phyloP scores from a whole-genome alignment of 495 filamentous ascomycete species.

The Lindgomyces ingoldianus region DNA sequence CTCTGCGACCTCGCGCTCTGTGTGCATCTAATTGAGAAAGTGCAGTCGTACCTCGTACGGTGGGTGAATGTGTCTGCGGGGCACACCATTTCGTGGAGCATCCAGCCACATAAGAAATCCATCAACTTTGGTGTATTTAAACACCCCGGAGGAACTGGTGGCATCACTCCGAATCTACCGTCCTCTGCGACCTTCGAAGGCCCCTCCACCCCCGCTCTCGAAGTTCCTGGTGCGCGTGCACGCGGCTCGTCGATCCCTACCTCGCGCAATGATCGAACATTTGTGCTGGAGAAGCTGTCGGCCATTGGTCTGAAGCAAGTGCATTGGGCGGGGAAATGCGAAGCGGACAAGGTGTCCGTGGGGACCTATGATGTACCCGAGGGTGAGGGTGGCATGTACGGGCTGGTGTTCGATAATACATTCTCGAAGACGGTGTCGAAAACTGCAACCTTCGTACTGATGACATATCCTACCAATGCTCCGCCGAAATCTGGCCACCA shows the following conservation, averaged over 20 bases:
- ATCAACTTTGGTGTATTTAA: slow-evolving; percentile 98
- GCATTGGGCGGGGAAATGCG: slow-evolving; percentile 90
- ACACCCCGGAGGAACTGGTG: slow-evolving; percentile 73
- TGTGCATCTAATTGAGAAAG: slow-evolving; percentile 8
- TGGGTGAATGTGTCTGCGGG: slow-evolving; percentile 89
- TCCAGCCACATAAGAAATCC: slow-evolving; percentile 96
- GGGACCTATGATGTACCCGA: slow-evolving; percentile 78
- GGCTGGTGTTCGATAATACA: slow-evolving; percentile 96
- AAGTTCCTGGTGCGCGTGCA: slow-evolving; percentile 41
- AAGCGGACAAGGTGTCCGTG: slow-evolving; percentile 92
- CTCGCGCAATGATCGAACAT: slow-evolving; percentile 55
- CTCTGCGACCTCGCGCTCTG: neutral
- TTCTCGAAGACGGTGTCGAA: slow-evolving; percentile 96
- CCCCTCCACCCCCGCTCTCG: slow-evolving; percentile 45
- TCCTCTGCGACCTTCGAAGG: slow-evolving; percentile 52
- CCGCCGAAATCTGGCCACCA: slow-evolving; percentile 79
- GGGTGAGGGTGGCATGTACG: slow-evolving; percentile 86
- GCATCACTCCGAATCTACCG: slow-evolving; percentile 52
- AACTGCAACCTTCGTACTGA: slow-evolving; percentile 87
- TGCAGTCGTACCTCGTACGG: slow-evolving; percentile 91
- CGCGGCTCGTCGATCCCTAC: slow-evolving; percentile 24
- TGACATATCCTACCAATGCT: slow-evolving; percentile 84
- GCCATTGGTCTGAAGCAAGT: slow-evolving; percentile 83
- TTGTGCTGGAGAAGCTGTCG: slow-evolving; percentile 77
- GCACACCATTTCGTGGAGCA: slow-evolving; percentile 95